These are phyloP conservation scores for Plectosphaerella plurivora DNA, from an alignment of 2,329 filamentous ascomycete genomes.

Conservation along the genomic window DNA sequence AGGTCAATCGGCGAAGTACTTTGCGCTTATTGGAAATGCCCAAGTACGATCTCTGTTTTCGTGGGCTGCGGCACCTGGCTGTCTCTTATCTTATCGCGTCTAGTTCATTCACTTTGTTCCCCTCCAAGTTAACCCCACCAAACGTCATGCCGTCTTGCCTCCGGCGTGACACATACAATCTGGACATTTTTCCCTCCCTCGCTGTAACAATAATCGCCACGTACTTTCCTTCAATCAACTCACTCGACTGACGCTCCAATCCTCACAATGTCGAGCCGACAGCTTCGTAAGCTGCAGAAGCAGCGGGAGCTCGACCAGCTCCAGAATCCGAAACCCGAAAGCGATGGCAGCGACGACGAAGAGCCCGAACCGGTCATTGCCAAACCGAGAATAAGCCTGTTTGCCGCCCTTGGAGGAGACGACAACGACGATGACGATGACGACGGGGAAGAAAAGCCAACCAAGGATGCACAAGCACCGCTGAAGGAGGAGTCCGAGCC, in stretches of 20 bases:
- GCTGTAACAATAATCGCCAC: not conserved
- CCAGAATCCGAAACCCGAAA: constrained; percentile 17
- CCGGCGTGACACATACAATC: constrained; percentile 10
- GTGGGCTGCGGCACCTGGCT: too few relatives aligned
- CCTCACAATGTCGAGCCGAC: constrained; percentile 43
- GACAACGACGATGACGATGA: constrained; percentile 35
- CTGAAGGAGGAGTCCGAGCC: constrained; percentile 11
- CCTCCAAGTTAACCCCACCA: constrained; percentile 10
- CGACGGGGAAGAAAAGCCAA: constrained; percentile 19
- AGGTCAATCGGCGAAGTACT: too few relatives aligned
- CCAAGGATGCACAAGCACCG: constrained; percentile 21
- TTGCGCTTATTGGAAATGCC: too few relatives aligned
- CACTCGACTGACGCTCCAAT: not conserved
- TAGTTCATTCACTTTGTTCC: not conserved
- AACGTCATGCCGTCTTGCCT: constrained; percentile 9
- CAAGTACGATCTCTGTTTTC: too few relatives aligned
- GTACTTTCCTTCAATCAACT: not conserved
- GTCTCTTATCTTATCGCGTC: not conserved
- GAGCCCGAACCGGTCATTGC: constrained; percentile 24
- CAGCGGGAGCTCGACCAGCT: constrained; percentile 38
- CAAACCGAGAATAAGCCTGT: constrained; percentile 40
- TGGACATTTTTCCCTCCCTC: not conserved
- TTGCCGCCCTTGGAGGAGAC: constrained; percentile 46
- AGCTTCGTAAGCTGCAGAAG: constrained; percentile 47
- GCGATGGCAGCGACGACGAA: constrained; percentile 24